A percentile compares a stretch with the other conserved stretches of the same genome.
Evolutionary conservation across 371 early-diverging fungal genomes (phyloP).

Genomic region (Batrachochytrium dendrobatidis): DNA sequence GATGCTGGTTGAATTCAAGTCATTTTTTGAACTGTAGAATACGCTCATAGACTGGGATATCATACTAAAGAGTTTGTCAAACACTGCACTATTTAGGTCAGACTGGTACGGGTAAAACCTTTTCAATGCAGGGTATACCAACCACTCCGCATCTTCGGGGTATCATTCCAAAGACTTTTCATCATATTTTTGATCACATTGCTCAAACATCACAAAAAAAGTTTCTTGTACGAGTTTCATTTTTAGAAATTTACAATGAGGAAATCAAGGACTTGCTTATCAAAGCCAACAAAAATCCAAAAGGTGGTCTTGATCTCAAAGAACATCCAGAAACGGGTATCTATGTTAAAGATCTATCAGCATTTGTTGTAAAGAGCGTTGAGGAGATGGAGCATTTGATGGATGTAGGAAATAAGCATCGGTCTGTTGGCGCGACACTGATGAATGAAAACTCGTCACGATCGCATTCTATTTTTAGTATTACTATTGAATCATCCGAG

Average conservation of each 20-base stretch:
- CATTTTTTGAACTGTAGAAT: background rate
- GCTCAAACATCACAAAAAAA: slow-evolving; percentile 23
- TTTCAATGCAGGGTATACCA: slow-evolving; percentile 49
- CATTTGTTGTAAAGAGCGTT: slow-evolving; percentile 43
- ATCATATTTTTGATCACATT: slow-evolving; percentile 67
- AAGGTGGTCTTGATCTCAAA: slow-evolving; percentile 42
- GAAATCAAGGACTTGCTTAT: slow-evolving; percentile 86
- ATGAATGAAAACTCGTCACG: slow-evolving; percentile 59
- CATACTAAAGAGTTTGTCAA: too few species aligned
- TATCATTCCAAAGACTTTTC: slow-evolving; percentile 82
- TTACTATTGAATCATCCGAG: slow-evolving; percentile 49
- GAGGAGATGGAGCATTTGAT: slow-evolving; percentile 50
- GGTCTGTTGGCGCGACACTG: slow-evolving; percentile 54
- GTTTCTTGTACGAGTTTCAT: slow-evolving; percentile 46
- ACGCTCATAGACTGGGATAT: too few species aligned
- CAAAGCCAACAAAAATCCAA: slow-evolving; percentile 24
- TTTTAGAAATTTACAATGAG: slow-evolving; percentile 97
- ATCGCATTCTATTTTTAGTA: slow-evolving; percentile 59
- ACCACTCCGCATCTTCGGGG: slow-evolving; percentile 54
- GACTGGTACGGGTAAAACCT: slow-evolving; percentile 50
- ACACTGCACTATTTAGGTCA: slow-evolving; percentile 25
- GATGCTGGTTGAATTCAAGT: background rate
- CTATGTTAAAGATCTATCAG: slow-evolving; percentile 48
- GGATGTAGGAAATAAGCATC: slow-evolving; percentile 46
- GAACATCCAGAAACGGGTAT: slow-evolving; percentile 50